These are phyloP conservation scores for Russula lepida DNA, from an alignment of 768 basidiomycete species.

Conservation along the genomic window DNA sequence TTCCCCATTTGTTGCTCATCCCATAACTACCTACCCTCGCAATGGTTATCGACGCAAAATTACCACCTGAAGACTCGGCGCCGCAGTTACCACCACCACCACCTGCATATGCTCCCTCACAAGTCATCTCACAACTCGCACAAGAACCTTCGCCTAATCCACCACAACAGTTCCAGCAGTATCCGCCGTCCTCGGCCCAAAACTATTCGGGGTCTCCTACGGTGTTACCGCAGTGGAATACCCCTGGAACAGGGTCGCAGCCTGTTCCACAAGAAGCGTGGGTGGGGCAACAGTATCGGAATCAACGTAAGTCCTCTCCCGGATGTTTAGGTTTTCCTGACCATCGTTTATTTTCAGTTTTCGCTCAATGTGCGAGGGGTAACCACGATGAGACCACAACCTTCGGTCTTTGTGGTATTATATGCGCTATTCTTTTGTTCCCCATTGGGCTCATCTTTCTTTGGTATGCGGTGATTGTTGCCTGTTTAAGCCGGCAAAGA, in stretches of 20 bases:
- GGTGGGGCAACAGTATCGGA: slow-evolving; percentile 18
- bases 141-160: not conserved
- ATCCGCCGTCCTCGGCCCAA: slow-evolving; percentile 3
- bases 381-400: slow-evolving; percentile 25
- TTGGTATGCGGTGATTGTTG: slow-evolving; percentile 18
- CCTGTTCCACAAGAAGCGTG: slow-evolving; percentile 1
- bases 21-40: not conserved
- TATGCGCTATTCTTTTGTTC: slow-evolving; percentile 26
- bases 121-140: not conserved
- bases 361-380: slow-evolving; percentile 26
- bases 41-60: slow-evolving; percentile 20
- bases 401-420: slow-evolving; percentile 27
- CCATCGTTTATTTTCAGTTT: slow-evolving; percentile 10
- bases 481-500: not conserved
- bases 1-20: not conserved
- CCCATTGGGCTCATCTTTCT: slow-evolving; percentile 26
- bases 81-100: slow-evolving; percentile 3
- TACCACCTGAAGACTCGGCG: slow-evolving; percentile 4
- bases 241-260: not conserved
- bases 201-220: not conserved
- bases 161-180: not conserved
- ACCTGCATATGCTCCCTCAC: slow-evolving; percentile 12
- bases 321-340: not conserved
- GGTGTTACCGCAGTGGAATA: slow-evolving; percentile 1
- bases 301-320: slow-evolving; percentile 14